A percentile compares a stretch with the other conserved stretches of the same genome.
Evolutionary conservation across 1,139 yeast species (phyloP).

Genomic region (Yamadazyma sp.): DNA sequence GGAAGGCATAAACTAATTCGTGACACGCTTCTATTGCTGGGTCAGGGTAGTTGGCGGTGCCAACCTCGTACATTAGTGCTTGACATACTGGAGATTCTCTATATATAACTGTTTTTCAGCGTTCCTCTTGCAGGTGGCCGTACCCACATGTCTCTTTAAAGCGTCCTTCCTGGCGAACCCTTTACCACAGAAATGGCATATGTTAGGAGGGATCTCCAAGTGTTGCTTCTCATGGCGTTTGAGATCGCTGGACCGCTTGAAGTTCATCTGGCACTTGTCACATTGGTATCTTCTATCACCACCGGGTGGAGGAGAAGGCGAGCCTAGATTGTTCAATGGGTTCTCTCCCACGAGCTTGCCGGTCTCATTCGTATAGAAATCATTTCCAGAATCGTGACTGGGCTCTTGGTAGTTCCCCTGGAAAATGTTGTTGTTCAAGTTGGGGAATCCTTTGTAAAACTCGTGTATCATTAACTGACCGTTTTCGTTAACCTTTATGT

Average conservation of each 20-base stretch:
- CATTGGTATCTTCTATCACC: constrained; percentile 40
- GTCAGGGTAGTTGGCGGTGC: too few species aligned
- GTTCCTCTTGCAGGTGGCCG: constrained; percentile 71
- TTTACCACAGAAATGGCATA: constrained; percentile 72
- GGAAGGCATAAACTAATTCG: too few species aligned
- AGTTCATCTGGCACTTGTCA: constrained; percentile 51
- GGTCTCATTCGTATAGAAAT: not conserved
- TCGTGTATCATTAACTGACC: constrained; percentile 48
- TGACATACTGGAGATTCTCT: constrained; percentile 29
- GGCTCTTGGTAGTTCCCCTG: constrained; percentile 12
- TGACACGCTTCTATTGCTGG: too few species aligned
- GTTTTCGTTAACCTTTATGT: constrained; percentile 38
- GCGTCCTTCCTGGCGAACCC: constrained; percentile 86
- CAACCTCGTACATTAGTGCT: constrained; percentile 1
- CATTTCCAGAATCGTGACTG: constrained; percentile 1
- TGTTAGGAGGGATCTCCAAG: constrained; percentile 59
- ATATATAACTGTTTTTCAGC: constrained; percentile 47
- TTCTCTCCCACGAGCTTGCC: constrained; percentile 9
- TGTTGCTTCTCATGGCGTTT: constrained; percentile 67
- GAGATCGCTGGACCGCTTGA: constrained; percentile 62
- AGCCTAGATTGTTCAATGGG: constrained; percentile 2
- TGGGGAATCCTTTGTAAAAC: constrained; percentile 45
- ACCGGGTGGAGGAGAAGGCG: constrained; percentile 7
- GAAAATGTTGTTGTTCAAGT: constrained; percentile 43
- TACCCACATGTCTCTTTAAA: constrained; percentile 67